Base-by-base conservation (phyloP, 2,329 filamentous ascomycete species). In the Pyrenophora teres region DNA sequence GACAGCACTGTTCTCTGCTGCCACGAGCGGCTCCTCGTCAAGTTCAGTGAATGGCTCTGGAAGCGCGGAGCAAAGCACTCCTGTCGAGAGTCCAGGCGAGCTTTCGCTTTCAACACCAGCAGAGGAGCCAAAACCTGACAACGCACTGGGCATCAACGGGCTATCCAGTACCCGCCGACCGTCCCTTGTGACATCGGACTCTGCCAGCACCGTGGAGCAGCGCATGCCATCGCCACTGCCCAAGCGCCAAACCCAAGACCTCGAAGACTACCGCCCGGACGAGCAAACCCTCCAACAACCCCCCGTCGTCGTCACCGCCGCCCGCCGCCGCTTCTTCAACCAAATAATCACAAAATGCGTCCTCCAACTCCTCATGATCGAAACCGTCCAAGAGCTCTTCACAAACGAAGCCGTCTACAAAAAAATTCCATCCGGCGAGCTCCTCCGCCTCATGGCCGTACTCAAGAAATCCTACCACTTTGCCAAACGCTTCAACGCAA, bases 331-430 rank as follows among this genome's bases (percentile, higher is more conserved):
- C 45, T 97, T 97, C 79, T 99, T 99, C 82, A 99, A 99, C 77
- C 90, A 93, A 63, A 99, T 99, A 74, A 99, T 99, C 74, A 97
- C 93, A 12, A 93, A 95, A 62, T 99, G 94, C 71, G 95, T 99
- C 3, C 80, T 99, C 7, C 95, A 99, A 74, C 84, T 99, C 2
- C 85, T 99, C 59, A 99, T 99, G 92, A 99, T 99, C 64, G 95
- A 99, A 74, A 99, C 95, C 0, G 95, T 99, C 36, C 95, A 96
- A 68, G 95, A 99, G 74, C 85, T 99, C 41, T 99, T 99, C 78
- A 95, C 92, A 63, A 99, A 97, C 74, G 92, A 97, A 70, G 85
- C 89, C 1, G 95, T 99, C 13, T 99, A 99, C 71, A 82, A 87
- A 5, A 87, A 96, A 71, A 99, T 99, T 33, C 95, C 94, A 0